phyloP scores from a whole-genome alignment of 1,284 basidiomycete genomes.

The Coniferiporia weirii region DNA sequence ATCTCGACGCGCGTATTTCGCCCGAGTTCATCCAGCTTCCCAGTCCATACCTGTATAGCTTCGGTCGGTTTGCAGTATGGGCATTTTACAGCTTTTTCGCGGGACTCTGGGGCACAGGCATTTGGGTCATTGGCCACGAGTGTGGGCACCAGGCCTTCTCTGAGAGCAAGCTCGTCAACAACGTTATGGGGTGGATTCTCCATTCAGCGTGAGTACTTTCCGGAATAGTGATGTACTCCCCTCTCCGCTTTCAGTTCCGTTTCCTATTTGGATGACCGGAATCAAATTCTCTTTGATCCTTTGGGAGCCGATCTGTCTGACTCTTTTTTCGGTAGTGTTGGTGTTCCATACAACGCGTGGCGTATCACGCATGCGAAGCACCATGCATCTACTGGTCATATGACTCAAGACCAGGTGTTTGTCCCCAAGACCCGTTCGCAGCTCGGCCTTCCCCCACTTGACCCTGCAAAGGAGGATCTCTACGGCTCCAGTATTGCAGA shows the following conservation, averaged over 20 bases:
- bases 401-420: conserved; percentile 96
- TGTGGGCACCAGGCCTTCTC: conserved; percentile 97
- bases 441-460: conserved; percentile 55
- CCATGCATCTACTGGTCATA: conserved; percentile 92
- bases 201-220: conserved; percentile 71
- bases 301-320: conserved; percentile 13
- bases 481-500: conserved; percentile 66
- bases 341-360: conserved; percentile 99
- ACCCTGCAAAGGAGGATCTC: conserved; percentile 65
- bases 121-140: conserved; percentile 92
- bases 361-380: conserved; percentile 95
- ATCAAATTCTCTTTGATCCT: background rate
- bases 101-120: conserved; percentile 89
- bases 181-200: conserved; percentile 89
- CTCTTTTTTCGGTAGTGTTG: conserved; percentile 49
- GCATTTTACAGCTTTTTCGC: conserved; percentile 74
- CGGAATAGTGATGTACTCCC: background rate
- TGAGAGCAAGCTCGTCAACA: conserved; percentile 92
- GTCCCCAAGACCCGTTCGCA: conserved; percentile 87
- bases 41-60: conserved; percentile 56
- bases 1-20: conserved; percentile 62
- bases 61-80: conserved; percentile 73
- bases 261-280: too few relatives aligned
- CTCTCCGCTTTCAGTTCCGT: background rate
- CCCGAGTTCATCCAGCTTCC: conserved; percentile 55